These are phyloP conservation scores for Dothideomycetidae sp. DNA, from an alignment of 2,329 filamentous ascomycete species.

Conservation along the genomic window DNA sequence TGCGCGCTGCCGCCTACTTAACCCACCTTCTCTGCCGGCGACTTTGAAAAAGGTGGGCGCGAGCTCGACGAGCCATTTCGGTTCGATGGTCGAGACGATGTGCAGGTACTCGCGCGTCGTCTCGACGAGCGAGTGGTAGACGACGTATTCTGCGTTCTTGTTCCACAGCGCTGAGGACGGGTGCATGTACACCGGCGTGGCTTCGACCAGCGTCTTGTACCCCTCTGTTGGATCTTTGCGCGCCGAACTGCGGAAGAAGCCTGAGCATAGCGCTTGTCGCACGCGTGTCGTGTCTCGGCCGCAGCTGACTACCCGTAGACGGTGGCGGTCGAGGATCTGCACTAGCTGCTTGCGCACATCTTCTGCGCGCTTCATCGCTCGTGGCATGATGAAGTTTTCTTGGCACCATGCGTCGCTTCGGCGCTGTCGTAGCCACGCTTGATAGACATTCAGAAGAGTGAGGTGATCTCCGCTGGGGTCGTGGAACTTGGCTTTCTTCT, in stretches of 20 bases:
- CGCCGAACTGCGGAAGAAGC: conserved; percentile 91
- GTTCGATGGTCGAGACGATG: conserved; percentile 80
- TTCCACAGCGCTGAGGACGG: conserved; percentile 84
- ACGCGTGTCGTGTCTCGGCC: conserved; percentile 78
- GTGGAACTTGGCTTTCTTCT: conserved; percentile 96
- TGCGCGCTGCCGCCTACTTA: conserved; percentile 84
- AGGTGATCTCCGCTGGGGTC: conserved; percentile 89
- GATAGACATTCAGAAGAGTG: conserved; percentile 91
- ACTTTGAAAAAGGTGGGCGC: conserved; percentile 99
- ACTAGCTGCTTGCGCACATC: conserved; percentile 87
- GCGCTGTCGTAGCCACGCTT: conserved; percentile 79
- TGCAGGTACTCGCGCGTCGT: conserved; percentile 99
- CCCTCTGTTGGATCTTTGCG: conserved; percentile 93
- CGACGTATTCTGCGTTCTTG: conserved; percentile 90
- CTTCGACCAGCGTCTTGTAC: conserved; percentile 93
- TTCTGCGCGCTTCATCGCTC: conserved; percentile 74
- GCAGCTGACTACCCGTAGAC: conserved; percentile 67
- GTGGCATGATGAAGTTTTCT: conserved; percentile 93
- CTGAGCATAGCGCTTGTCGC: conserved; percentile 74
- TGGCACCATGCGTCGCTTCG: conserved; percentile 86
- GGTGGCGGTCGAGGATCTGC: conserved; percentile 87
- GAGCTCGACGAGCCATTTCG: conserved; percentile 84
- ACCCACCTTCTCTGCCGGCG: conserved; percentile 58
- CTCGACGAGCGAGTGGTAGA: conserved; percentile 80
- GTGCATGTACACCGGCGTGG: conserved; percentile 89